phyloP scores from a whole-genome alignment of 768 basidiomycete genomes.

The Tulasnella sp. region DNA sequence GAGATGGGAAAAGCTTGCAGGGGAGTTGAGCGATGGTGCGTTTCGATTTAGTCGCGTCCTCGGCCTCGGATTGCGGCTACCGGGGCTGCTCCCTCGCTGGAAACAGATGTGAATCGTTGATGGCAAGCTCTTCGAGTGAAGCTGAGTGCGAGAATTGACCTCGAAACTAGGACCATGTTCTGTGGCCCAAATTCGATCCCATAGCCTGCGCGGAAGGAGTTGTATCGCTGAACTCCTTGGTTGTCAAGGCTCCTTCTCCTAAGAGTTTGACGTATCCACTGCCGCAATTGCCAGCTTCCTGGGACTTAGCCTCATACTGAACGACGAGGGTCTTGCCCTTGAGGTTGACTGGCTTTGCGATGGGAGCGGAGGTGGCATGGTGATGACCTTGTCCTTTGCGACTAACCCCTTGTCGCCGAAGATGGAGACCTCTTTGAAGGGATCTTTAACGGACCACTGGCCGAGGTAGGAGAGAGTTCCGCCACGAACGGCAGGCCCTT shows the following conservation, averaged over 20 bases:
- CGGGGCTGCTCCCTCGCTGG: no score
- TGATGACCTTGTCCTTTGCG: conserved; percentile 95
- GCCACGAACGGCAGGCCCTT: conserved; percentile 86
- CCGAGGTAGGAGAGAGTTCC: conserved; percentile 98
- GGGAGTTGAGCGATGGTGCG: no score
- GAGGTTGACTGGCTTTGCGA: conserved; percentile 81
- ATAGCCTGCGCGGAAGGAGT: no score
- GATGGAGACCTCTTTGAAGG: conserved; percentile 53
- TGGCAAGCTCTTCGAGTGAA: no score
- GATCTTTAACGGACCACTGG: conserved; percentile 92
- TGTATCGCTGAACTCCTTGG: conserved; percentile 91
- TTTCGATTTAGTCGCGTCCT: no score
- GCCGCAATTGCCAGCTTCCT: conserved; percentile 98
- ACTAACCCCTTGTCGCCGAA: conserved; percentile 90
- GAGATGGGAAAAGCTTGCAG: no score
- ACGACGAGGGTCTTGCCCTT: conserved; percentile 85
- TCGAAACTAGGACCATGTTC: no score
- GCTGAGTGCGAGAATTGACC: no score
- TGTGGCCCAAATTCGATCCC: no score
- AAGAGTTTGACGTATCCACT: conserved; percentile 98
- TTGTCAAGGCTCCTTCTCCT: conserved; percentile 84
- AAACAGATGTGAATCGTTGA: no score
- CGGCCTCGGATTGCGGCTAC: no score
- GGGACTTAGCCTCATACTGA: conserved; percentile 99
- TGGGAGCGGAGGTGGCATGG: conserved; percentile 96